Percentiles rank a stretch among this genome's conserved stretches.
Conservation (phyloP, 805 yeast species). For the Candida vaughaniae region DNA sequence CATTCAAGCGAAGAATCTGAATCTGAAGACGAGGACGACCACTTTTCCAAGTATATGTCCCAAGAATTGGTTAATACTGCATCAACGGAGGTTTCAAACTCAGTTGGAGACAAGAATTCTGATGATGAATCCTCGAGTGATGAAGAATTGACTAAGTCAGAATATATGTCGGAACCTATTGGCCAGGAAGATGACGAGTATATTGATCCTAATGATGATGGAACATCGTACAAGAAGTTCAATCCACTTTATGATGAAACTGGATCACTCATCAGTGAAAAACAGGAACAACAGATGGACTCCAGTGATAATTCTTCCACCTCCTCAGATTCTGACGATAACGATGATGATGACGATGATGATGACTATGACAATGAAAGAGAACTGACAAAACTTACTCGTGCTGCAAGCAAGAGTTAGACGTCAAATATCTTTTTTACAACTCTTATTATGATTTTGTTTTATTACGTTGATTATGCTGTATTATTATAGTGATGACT, state of each 20-base stretch:
- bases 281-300: constrained; percentile 19
- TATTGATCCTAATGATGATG: constrained; percentile 80
- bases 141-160: constrained; percentile 13
- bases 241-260: constrained; percentile 59
- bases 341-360: constrained; percentile 32
- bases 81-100: constrained; percentile 29
- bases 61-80: constrained; percentile 64
- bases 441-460: too few species aligned
- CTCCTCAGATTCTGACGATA: constrained; percentile 28
- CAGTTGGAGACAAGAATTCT: constrained; percentile 14
- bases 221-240: constrained; percentile 65
- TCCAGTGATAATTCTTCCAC: constrained; percentile 21
- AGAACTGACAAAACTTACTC: constrained; percentile 28
- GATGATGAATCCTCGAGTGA: constrained; percentile 56
- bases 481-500: too few species aligned
- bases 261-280: constrained; percentile 19
- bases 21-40: constrained; percentile 44
- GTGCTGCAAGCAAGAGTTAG: constrained; percentile 40
- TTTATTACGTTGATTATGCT: too few species aligned
- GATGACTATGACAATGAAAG: constrained; percentile 22
- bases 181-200: constrained; percentile 50
- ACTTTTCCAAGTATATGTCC: constrained; percentile 71
- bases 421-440: too few species aligned
- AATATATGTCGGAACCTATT: constrained; percentile 7
- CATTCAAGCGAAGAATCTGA: constrained; percentile 32